Percentiles rank a stretch among this genome's conserved stretches.
Conservation (phyloP, 2,329 filamentous ascomycete genomes). For the Colletotrichum trifolii region DNA sequence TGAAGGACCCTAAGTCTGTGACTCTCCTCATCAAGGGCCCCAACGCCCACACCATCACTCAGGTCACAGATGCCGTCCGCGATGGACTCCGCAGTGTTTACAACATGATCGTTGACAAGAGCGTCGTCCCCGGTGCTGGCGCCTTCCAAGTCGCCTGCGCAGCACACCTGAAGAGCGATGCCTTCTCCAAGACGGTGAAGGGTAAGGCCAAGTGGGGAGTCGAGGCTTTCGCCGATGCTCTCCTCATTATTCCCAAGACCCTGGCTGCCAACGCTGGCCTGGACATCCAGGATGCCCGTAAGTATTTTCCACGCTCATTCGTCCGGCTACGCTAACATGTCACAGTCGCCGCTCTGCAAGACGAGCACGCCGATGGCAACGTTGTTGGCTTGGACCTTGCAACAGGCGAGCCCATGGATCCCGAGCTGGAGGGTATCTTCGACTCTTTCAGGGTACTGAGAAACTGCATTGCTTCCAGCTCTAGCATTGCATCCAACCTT, state of each 20-base stretch:
- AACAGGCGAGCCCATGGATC: constrained; percentile 94
- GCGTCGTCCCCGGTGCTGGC: constrained; percentile 92
- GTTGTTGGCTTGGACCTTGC: constrained; percentile 87
- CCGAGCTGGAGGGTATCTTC: constrained; percentile 89
- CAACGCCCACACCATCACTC: constrained; percentile 94
- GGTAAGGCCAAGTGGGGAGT: constrained; percentile 98
- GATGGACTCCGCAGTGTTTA: constrained; percentile 96
- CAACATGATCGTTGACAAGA: constrained; percentile 99
- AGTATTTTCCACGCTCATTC: constrained; percentile 52
- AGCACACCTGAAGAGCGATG: constrained; percentile 85
- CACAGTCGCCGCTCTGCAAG: constrained; percentile 84
- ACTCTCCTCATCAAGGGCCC: constrained; percentile 98
- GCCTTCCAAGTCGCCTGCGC: constrained; percentile 97
- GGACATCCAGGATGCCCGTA: constrained; percentile 94
- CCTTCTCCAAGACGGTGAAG: constrained; percentile 90
- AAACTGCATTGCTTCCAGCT: constrained; percentile 93
- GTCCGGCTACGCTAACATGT: constrained; percentile 10
- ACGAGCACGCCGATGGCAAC: constrained; percentile 86
- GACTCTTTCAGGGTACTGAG: constrained; percentile 96
- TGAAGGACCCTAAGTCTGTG: constrained; percentile 98
- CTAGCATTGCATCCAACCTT: constrained; percentile 94
- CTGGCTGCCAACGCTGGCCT: constrained; percentile 95
- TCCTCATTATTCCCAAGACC: constrained; percentile 97
- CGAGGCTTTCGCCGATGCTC: constrained; percentile 91
- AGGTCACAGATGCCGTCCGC: constrained; percentile 95